Evolutionary conservation across 2,329 filamentous ascomycete genomes (phyloP).

Genomic region (Dactylellina sp.): DNA sequence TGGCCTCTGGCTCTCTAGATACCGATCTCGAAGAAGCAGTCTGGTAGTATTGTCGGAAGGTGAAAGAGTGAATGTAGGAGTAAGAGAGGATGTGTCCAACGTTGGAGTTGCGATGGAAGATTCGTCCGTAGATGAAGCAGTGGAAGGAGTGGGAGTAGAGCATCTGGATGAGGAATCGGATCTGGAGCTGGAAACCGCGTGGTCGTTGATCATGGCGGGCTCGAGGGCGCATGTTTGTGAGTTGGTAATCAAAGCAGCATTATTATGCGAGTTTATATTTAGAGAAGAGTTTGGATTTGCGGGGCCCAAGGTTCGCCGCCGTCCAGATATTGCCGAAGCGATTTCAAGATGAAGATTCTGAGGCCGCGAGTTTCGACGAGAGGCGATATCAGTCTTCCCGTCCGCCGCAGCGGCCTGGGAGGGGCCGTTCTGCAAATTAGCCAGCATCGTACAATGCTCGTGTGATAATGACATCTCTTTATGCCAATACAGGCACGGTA

Average conservation of each 20-base stretch:
- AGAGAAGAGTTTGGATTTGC: too few species aligned
- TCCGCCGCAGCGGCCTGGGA: background rate
- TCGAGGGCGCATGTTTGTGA: conserved; percentile 2
- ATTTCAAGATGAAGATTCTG: conserved; percentile 49
- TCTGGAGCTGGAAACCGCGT: conserved; percentile 34
- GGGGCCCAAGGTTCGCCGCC: background rate
- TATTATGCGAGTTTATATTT: too few species aligned
- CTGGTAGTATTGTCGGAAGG: conserved; percentile 28
- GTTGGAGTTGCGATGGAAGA: conserved; percentile 50
- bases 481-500: background rate
- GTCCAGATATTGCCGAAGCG: conserved; percentile 4
- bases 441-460: background rate
- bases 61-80: conserved; percentile 27
- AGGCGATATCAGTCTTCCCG: background rate
- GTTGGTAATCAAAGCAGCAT: background rate
- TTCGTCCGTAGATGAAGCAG: conserved; percentile 42
- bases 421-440: background rate
- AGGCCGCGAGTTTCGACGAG: conserved; percentile 38
- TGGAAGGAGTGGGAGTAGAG: conserved; percentile 46
- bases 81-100: conserved; percentile 21
- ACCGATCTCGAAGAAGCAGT: conserved; percentile 37
- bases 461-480: conserved; percentile 10
- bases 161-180: conserved; percentile 43
- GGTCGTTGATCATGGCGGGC: conserved; percentile 20
- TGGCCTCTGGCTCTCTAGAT: conserved; percentile 44